These are phyloP conservation scores for Pythium aquatile DNA, from an alignment of 352 stramenopile genomes.

Conservation along the genomic window DNA sequence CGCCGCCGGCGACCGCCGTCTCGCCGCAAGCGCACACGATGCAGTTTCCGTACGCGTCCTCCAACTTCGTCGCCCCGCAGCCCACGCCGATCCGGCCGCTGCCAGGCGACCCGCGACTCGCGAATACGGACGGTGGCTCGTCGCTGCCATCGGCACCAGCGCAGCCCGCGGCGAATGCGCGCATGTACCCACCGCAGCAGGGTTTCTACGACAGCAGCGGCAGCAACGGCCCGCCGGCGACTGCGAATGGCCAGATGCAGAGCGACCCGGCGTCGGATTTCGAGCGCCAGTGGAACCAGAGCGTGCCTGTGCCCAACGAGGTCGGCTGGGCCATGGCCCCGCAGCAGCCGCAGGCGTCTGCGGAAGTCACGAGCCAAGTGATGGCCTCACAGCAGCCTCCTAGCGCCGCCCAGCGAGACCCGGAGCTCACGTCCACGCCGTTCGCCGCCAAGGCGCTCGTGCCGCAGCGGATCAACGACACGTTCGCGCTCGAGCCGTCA, in stretches of 20 bases:
- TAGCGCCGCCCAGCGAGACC: conserved; percentile 31
- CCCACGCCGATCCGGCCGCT: conserved; percentile 77
- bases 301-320: conserved; percentile 12
- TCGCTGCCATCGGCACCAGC: neutral
- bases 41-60: conserved; percentile 60
- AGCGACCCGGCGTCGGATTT: conserved; percentile 31
- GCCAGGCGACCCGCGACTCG: conserved; percentile 55
- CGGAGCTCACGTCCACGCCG: conserved; percentile 46
- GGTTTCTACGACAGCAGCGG: conserved; percentile 11
- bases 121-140: neutral
- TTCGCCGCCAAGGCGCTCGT: conserved; percentile 63
- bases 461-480: conserved; percentile 61
- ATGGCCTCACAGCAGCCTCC: neutral
- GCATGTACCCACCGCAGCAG: conserved; percentile 1
- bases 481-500: conserved; percentile 48
- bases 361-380: neutral
- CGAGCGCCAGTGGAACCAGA: conserved; percentile 42
- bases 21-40: conserved; percentile 18
- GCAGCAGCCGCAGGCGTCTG: conserved; percentile 1
- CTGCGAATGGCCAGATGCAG: conserved; percentile 17
- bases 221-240: neutral
- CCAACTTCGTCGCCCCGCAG: conserved; percentile 60
- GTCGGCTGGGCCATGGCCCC: conserved; percentile 17
- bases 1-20: neutral
- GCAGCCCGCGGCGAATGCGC: neutral